Base-by-base conservation (phyloP, 1,284 basidiomycete species). In the Xerocomus amazonicus region DNA sequence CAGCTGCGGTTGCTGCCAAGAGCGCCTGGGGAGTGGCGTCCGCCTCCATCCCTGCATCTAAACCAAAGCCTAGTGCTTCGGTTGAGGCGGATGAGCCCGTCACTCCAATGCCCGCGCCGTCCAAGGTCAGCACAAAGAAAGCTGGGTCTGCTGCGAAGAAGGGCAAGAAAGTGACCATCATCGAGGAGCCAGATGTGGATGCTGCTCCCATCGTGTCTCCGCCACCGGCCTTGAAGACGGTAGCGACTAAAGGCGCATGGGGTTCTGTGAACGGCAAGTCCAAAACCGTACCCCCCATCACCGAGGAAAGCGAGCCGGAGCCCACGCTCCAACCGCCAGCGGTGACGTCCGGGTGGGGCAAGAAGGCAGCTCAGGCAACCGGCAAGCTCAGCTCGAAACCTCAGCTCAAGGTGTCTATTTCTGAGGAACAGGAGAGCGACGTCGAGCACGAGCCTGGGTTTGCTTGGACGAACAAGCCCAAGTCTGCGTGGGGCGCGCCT, bases 131-230 rank as follows among this genome's bases (percentile, higher is more conserved):
- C n/a, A 19, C 63, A 50, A 75, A 67, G 51, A 63, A 68, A 34
- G 43, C 50, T 1, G 53, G 48, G 8, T 28, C 52, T 35, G 40
- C 49, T 1, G 32, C 46, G 29, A 65, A 65, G 43, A 64, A 54
- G 44, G 50, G 60, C 19, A 69, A 72, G 55, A 64, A 63, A 16
- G 73, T 73, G 40, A 74, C 67, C n/a, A 67, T 79, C n/a, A 70
- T 73, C 51, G 77, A 78, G 45, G 70, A 76, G 14, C 65, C 69
- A 0, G 74, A 78, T 40, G 71, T 75, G n/a, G 77, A 77, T 32
- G 70, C 63, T 3, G 70, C 71, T 17, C 55, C 53, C 0, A 63
- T 63, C 36, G 16, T 52, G n/a, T 23, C 58, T 27, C 48, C 54
- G 0, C 38, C 51, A 6, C 37, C 60, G 6, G 42, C 54, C 14